Conservation (phyloP, 768 basidiomycete genomes). For the Rhizopogon roseolus region DNA sequence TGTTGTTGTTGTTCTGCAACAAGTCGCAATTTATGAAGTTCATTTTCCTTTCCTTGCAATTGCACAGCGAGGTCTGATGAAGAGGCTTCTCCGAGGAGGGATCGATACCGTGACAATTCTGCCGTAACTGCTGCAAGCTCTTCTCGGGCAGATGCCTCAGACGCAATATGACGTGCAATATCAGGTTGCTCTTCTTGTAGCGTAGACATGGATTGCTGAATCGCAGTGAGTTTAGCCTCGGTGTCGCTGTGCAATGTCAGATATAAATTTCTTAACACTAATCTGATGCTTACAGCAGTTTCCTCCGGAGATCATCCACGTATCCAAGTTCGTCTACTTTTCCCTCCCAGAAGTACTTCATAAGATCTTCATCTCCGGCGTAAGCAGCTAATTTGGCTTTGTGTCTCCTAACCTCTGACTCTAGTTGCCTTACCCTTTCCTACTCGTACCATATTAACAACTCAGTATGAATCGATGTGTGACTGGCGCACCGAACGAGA, state of each 20-base stretch:
- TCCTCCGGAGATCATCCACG: conserved; percentile 47
- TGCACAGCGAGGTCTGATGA: conserved; percentile 54
- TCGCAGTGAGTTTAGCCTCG: conserved; percentile 42
- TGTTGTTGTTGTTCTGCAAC: conserved; percentile 57
- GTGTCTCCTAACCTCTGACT: conserved; percentile 68
- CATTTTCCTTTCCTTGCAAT: conserved; percentile 64
- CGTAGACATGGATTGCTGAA: conserved; percentile 45
- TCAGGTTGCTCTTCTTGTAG: conserved; percentile 51
- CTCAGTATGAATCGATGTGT: conserved; percentile 1
- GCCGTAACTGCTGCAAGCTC: conserved; percentile 40
- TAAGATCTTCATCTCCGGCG: conserved; percentile 63
- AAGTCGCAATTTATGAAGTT: conserved; percentile 57
- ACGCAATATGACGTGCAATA: conserved; percentile 40
- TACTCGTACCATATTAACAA: conserved; percentile 23
- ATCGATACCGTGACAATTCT: conserved; percentile 58
- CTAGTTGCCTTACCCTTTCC: conserved; percentile 69
- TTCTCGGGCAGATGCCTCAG: conserved; percentile 47
- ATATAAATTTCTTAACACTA: not conserved
- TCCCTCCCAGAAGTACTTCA: conserved; percentile 62
- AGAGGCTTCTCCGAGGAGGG: conserved; percentile 55
- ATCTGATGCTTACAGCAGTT: conserved; percentile 44
- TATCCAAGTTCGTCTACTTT: conserved; percentile 48
- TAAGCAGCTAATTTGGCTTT: conserved; percentile 76
- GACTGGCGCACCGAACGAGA: conserved; percentile 44
- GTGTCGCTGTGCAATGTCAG: conserved; percentile 40